A percentile compares a stretch with the other conserved stretches of the same genome.
phyloP scores from a whole-genome alignment of 345 rosid species.

The Nasturtium officinale region DNA sequence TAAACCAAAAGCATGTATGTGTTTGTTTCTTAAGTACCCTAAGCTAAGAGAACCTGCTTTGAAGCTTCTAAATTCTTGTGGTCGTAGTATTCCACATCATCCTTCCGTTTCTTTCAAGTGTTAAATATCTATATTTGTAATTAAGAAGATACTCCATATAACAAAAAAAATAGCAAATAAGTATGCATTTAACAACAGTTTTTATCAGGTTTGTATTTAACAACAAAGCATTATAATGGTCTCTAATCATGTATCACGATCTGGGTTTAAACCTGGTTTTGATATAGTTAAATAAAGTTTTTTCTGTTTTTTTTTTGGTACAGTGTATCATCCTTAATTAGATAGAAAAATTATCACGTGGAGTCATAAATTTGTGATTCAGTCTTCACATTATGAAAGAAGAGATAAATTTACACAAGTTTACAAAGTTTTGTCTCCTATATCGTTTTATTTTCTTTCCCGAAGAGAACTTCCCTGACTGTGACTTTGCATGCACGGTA shows the following conservation, averaged over 20 bases:
- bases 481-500: constrained; percentile 46
- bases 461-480: constrained; percentile 40
- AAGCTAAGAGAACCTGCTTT: not conserved
- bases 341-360: not conserved
- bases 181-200: too few relatives aligned
- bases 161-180: too few relatives aligned
- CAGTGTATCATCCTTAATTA: too few relatives aligned
- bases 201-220: not conserved
- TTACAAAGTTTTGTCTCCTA: constrained; percentile 35
- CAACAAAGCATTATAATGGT: not conserved
- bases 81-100: not conserved
- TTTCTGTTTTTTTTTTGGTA: too few relatives aligned
- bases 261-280: too few relatives aligned
- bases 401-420: constrained; percentile 1
- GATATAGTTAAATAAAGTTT: too few relatives aligned
- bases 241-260: too few relatives aligned
- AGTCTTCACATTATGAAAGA: not conserved
- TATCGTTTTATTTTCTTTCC: constrained; percentile 72
- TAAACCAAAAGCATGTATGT: not conserved
- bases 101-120: not conserved
- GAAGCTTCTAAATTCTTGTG: not conserved
- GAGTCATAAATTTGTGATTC: not conserved
- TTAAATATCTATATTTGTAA: not conserved
- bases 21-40: not conserved
- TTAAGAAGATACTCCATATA: too few relatives aligned